Evolutionary conservation across 78 protist species (phyloP), one percentile per base, ranked within the genome.

Genomic region (Cavenderia fasciculata): DNA sequence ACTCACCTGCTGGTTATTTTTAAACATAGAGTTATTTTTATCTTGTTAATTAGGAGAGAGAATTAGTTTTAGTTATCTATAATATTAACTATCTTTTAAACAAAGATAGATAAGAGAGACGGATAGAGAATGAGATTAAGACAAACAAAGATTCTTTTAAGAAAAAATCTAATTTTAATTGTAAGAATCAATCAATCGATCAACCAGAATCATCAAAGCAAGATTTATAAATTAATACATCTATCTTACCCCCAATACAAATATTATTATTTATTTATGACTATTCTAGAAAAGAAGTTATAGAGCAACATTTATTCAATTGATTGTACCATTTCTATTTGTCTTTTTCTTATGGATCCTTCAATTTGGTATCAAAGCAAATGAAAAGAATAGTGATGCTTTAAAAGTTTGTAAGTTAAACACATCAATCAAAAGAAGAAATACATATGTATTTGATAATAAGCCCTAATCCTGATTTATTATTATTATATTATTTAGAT

Each of bases 261-360:
- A 56, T 72, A 7, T 44, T 21, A 36, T 36, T 56, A 5, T 4
- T 31, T 19, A 19, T 36, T 46, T 36, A 4, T 36, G 4, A 36
- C 21, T 19, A 14, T 16, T 18, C 29, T 62, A 74, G 74, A 56
- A 36, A 47, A 25, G 87, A 23, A 61, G 54, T 61, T 16, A 27
- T 31, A 77, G 54, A 41, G 27, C 46, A 25, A 77, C 87, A 36
- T 4, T 41, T 6, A 25, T 77, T 4, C 33, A 33, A 34, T 33
- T 77, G 2, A 11, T 77, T 2, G 87, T 68, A 77, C 87, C 87
- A 41, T 68, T 77, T 66, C 5, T 77, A 54, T 68, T 77, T 40
- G 87, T 77, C 27, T 77, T 77, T 27, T 47, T 77, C 6, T 68
- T 77, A 51, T 77, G 70, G 76, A 52, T 77, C 5, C 11, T 77